A percentile compares a stretch with the other conserved stretches of the same genome.
phyloP scores from a whole-genome alignment of 495 filamentous ascomycete species.

The Hypoxylon trugodes region DNA sequence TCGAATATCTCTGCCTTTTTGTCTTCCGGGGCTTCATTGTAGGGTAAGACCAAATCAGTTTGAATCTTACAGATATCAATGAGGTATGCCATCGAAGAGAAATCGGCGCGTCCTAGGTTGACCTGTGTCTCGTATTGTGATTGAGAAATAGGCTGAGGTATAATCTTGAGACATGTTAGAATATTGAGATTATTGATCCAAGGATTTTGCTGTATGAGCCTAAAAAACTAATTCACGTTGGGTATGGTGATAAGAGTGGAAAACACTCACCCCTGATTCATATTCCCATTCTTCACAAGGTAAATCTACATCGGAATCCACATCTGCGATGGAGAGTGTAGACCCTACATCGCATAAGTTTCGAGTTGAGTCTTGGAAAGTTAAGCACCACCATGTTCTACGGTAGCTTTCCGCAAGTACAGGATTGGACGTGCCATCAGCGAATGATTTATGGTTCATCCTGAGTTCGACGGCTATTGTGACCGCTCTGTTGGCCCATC shows the following conservation, averaged over 20 bases:
- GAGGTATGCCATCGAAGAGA: slow-evolving; percentile 71
- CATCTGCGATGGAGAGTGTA: slow-evolving; percentile 33
- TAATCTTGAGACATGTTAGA: slow-evolving; percentile 50
- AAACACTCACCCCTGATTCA: slow-evolving; percentile 57
- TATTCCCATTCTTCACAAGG: slow-evolving; percentile 72
- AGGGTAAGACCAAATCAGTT: slow-evolving; percentile 64
- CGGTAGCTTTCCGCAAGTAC: slow-evolving; percentile 73
- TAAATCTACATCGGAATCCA: slow-evolving; percentile 61
- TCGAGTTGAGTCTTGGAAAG: slow-evolving; percentile 66
- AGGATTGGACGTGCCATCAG: slow-evolving; percentile 57
- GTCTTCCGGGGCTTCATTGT: slow-evolving; percentile 25
- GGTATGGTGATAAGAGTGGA: neutral
- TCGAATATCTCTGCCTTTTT: slow-evolving; percentile 46
- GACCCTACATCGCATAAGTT: slow-evolving; percentile 43
- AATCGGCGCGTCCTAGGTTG: slow-evolving; percentile 53
- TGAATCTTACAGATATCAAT: slow-evolving; percentile 64
- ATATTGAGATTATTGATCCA: neutral
- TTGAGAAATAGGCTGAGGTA: slow-evolving; percentile 61
- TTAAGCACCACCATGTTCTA: slow-evolving; percentile 81
- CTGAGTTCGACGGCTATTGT: slow-evolving; percentile 70
- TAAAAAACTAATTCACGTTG: neutral
- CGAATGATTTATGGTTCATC: slow-evolving; percentile 65
- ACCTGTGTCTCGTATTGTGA: slow-evolving; percentile 68
- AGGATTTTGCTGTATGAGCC: neutral
- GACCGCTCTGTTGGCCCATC: slow-evolving; percentile 65